These are phyloP conservation scores for Puccinia novopanici DNA, from an alignment of 1,284 basidiomycete species.

Conservation along the genomic window DNA sequence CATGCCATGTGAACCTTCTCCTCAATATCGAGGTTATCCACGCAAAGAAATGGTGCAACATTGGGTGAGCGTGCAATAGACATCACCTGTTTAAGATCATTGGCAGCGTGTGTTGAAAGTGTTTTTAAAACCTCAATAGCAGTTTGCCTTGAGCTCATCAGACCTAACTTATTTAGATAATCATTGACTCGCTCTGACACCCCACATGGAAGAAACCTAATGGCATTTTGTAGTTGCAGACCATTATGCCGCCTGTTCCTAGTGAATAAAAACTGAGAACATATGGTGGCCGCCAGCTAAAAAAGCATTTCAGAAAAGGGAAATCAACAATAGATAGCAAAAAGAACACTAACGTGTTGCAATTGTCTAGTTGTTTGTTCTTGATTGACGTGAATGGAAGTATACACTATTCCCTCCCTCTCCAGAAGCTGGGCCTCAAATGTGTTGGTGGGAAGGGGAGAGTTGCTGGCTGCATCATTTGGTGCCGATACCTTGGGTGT, in stretches of 20 bases:
- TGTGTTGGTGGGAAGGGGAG: too few relatives aligned
- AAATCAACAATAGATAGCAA: not conserved
- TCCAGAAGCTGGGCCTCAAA: not conserved
- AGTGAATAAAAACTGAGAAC: not conserved
- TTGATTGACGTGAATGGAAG: not conserved
- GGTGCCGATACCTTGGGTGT: not conserved
- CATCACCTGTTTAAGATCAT: not conserved
- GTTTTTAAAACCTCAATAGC: not conserved
- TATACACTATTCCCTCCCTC: not conserved
- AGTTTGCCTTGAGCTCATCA: not conserved
- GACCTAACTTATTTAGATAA: not conserved
- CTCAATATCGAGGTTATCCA: not conserved
- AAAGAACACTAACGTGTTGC: not conserved
- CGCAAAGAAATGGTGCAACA: not conserved
- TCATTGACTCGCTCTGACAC: slow-evolving; percentile 1
- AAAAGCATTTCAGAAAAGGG: too few relatives aligned
- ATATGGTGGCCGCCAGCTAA: not conserved
- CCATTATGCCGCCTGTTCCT: slow-evolving; percentile 6
- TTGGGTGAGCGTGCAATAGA: not conserved
- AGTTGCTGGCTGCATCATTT: too few relatives aligned
- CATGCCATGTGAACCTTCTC: not conserved
- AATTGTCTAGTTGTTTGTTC: not conserved
- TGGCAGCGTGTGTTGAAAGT: not conserved
- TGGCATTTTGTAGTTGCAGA: not conserved
- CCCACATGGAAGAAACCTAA: not conserved